Evolutionary conservation across 768 basidiomycete genomes (phyloP), one percentile per base, ranked within the genome.

Genomic region (Xerocomus spinulosus): DNA sequence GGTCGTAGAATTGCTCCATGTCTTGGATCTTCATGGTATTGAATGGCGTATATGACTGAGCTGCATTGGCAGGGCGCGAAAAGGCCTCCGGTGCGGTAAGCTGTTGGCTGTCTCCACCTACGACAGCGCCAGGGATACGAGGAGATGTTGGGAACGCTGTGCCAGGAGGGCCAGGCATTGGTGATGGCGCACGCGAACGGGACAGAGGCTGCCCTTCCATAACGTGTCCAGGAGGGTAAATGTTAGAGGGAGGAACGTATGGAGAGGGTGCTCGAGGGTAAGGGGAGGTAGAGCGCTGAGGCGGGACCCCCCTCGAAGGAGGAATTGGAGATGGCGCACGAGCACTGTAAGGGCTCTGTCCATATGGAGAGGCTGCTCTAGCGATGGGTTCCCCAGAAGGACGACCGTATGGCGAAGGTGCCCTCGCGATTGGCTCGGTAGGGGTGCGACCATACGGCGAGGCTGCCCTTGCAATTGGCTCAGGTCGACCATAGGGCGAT

Each of bases 1-100:
- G 73, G 34, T 82, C 78, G 37, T 80, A 74, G 56, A 90, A 78
- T 21, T 81, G 80, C 29, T 90, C 84, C 85, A 92, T 83, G 33
- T 87, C 81, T 57, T 83, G 77, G 41, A 91, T 73, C 66, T 81
- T 86, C 71, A 82, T 81, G 4, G 75, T 68, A 13, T 80, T 79
- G 60, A 92, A 92, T 24, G 79, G 78, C 0, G 80, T 76, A 65
- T 82, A 92, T 7, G 83, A 69, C 51, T 80, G 78, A 17, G 79
- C 76, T 26, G 76, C 76, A 58, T 86, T 88, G 35, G 85, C 75
- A 14, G 83, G 82, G 37, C 88, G 83, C 12, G 76, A 77, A 70
- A 90, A 90, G 41, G 82, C 83, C 55, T 86, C 85, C 1, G 87
- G 87, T 2, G 80, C 73, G 38, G 75, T 66, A 15, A 83, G 68